These are phyloP conservation scores for Prunus mume DNA, from an alignment of 306 rosid genomes.

Conservation along the genomic window DNA sequence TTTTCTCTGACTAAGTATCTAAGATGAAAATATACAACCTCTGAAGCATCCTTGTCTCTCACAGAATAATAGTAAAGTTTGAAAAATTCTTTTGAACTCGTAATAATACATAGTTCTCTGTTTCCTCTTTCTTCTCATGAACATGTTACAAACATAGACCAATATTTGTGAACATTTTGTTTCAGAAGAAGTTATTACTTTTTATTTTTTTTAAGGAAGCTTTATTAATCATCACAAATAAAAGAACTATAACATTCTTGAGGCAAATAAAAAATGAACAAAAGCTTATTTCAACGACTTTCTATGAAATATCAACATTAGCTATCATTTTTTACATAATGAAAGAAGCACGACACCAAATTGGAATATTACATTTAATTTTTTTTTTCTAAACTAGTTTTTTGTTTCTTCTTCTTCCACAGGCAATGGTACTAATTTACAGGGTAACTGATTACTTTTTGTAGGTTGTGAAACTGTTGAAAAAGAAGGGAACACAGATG, in stretches of 20 bases:
- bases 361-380: background rate
- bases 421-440: conserved; percentile 7
- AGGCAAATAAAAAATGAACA: background rate
- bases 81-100: background rate
- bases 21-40: background rate
- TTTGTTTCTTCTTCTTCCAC: conserved; percentile 24
- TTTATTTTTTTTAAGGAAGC: background rate
- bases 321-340: background rate
- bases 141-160: background rate
- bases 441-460: conserved; percentile 9
- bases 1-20: background rate
- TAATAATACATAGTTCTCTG: background rate
- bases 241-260: background rate
- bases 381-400: background rate
- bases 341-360: background rate
- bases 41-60: background rate
- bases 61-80: background rate
- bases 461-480: conserved; percentile 85
- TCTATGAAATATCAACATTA: background rate
- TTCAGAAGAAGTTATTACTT: background rate
- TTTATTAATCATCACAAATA: background rate
- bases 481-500: conserved; percentile 81
- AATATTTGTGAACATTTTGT: background rate
- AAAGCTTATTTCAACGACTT: background rate
- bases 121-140: background rate